Evolutionary conservation across 1,284 basidiomycete species (phyloP), one percentile per base, ranked within the genome.

Genomic region (Cerioporus squamosus): DNA sequence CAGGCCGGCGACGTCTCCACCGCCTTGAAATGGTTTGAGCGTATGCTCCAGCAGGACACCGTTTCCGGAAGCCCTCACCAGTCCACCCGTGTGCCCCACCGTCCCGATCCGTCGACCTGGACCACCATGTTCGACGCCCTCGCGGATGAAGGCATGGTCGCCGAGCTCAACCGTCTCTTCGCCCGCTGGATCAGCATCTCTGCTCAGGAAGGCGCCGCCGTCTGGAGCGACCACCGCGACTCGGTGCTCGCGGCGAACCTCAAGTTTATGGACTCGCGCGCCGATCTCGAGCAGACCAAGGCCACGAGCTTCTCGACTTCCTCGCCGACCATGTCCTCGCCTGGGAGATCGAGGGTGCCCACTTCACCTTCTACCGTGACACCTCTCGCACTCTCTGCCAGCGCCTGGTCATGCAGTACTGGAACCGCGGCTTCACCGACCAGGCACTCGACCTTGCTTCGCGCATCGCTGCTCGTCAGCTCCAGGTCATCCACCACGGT

Each of bases 11-110:
- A 95, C 63, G 66, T 87, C 10, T 68, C 77, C 3, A 86, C 83
- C 1, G 93, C 93, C 0, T 66, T 88, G 39, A 70, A 78, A 10
- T 94, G 91, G 93, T 91, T 90, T 68, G 78, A 88, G 52, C 80
- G 83, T 49, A 77, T 92, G 40, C 72, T 88, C 39, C 70, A 77
- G 46, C 70, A 84, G 56, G 75, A 76, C 6, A 54, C 71, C 10
- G 63, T 72, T 9, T 73, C 78, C 1, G 51, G 43, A n/a, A 58
- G 73, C 63, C 75, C 77, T 1, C 79, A 75, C 59, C 72, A 77
- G 39, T 69, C 81, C 20, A 66, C 77, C n/a, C 66, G 62, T 8
- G 74, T 73, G 1, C 78, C 80, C 22, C 73, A 79, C 3, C 81
- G 81, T 26, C 89, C 89, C 0, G 79, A 84, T 60, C 60, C 66